phyloP scores from a whole-genome alignment of 2,329 filamentous ascomycete species.

The Chaetomiaceae sp. region DNA sequence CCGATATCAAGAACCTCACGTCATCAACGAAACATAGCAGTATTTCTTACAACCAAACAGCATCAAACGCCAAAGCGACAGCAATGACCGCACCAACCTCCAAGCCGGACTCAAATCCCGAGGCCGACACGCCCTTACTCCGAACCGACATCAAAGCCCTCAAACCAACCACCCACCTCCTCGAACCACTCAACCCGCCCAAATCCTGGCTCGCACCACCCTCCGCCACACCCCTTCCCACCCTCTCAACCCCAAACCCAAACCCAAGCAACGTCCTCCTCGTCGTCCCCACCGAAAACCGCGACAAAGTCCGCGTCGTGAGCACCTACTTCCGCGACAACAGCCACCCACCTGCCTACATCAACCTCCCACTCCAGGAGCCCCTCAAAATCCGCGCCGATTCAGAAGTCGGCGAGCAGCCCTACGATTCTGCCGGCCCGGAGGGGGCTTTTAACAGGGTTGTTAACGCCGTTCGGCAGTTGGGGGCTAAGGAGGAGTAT shows the following conservation, averaged over 20 bases:
- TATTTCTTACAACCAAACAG: too few relatives aligned
- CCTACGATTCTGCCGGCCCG: slow-evolving; percentile 12
- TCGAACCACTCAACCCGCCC: too few relatives aligned
- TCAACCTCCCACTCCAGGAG: neutral
- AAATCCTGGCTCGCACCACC: neutral
- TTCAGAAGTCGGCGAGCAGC: slow-evolving; percentile 20
- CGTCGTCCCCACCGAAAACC: slow-evolving; percentile 16
- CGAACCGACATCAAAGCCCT: too few relatives aligned
- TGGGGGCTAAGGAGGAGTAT: neutral
- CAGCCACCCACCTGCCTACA: neutral
- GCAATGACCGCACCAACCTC: neutral
- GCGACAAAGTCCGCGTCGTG: slow-evolving; percentile 6
- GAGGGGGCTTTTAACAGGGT: slow-evolving; percentile 15
- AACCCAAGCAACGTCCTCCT: slow-evolving; percentile 10
- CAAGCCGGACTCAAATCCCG: too few relatives aligned
- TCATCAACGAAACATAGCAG: too few relatives aligned
- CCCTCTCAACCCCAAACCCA: neutral
- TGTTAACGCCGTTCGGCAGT: neutral
- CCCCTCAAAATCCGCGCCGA: neutral
- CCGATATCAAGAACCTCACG: too few relatives aligned
- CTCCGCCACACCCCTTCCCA: neutral
- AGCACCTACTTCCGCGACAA: neutral
- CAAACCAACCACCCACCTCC: too few relatives aligned
- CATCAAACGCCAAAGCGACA: neutral
- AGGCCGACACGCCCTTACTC: too few relatives aligned